phyloP scores from a whole-genome alignment of 768 basidiomycete species.

The Baorangia bicolor region DNA sequence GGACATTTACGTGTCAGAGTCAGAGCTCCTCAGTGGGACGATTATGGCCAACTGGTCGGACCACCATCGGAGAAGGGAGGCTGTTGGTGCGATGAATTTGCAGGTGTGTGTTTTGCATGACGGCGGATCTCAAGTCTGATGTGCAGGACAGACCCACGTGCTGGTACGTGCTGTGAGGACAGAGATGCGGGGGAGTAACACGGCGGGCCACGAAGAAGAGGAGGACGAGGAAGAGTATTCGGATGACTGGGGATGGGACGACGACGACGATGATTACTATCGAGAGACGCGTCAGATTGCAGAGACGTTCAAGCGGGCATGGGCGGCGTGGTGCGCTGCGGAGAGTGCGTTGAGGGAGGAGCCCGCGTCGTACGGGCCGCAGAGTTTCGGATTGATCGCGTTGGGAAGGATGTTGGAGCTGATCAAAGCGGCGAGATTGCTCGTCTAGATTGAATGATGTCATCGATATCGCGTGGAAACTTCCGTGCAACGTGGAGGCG shows the following conservation, averaged over 20 bases:
- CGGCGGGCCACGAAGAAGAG: constrained; percentile 17
- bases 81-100: constrained; percentile 42
- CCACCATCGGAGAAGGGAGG: constrained; percentile 41
- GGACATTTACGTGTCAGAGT: constrained; percentile 37
- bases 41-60: constrained; percentile 45
- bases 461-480: background rate
- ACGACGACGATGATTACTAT: constrained; percentile 31
- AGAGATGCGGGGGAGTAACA: constrained; percentile 26
- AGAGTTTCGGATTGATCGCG: constrained; percentile 47
- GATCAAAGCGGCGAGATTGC: constrained; percentile 27
- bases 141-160: constrained; percentile 37
- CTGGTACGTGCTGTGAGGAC: constrained; percentile 37
- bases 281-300: constrained; percentile 29
- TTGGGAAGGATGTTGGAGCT: constrained; percentile 43
- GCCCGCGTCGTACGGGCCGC: constrained; percentile 36
- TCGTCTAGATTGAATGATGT: too few species aligned
- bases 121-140: background rate
- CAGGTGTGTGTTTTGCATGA: constrained; percentile 32
- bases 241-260: constrained; percentile 26
- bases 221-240: constrained; percentile 28
- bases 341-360: constrained; percentile 28
- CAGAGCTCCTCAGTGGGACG: constrained; percentile 45
- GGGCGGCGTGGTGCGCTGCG: constrained; percentile 45
- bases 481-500: constrained; percentile 25
- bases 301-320: constrained; percentile 38